Percentiles rank a stretch among this genome's conserved stretches.
Conservation (phyloP, 192 early-diverging fungal genomes). For the Jimgerdemannia lactiflua region DNA sequence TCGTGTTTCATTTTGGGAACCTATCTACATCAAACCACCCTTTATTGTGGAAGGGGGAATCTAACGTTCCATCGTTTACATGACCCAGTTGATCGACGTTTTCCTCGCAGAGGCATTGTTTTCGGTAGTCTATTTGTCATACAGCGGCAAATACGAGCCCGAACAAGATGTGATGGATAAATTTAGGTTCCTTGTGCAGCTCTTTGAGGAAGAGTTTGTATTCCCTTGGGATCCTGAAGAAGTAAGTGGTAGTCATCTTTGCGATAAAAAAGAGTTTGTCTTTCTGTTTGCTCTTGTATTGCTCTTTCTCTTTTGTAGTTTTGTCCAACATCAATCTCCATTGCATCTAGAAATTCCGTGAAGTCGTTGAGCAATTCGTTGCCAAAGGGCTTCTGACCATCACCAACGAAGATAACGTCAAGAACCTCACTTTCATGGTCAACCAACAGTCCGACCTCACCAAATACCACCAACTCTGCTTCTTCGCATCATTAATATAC, state of each 20-base stretch:
- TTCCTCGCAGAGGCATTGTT: conserved; percentile 31
- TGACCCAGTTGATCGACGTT: conserved; percentile 15
- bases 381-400: conserved; percentile 7
- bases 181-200: conserved; percentile 30
- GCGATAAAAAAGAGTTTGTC: too few species aligned
- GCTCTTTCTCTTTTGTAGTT: neutral
- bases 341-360: conserved; percentile 18
- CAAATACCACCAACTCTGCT: conserved; percentile 19
- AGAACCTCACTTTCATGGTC: conserved; percentile 4
- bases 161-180: conserved; percentile 30
- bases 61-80: conserved; percentile 5
- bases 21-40: neutral
- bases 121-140: conserved; percentile 29
- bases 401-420: neutral
- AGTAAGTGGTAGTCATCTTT: conserved; percentile 2
- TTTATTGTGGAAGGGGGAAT: too few species aligned
- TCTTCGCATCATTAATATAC: conserved; percentile 33
- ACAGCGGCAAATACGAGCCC: conserved; percentile 7
- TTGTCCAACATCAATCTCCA: neutral
- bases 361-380: conserved; percentile 10
- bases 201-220: conserved; percentile 32
- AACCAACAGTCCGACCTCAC: conserved; percentile 12
- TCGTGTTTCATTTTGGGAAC: neutral
- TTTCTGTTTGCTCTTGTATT: neutral
- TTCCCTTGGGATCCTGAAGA: conserved; percentile 26